These are phyloP conservation scores for Jamesozyma spencerorum DNA, from an alignment of 805 yeast genomes.

Conservation along the genomic window DNA sequence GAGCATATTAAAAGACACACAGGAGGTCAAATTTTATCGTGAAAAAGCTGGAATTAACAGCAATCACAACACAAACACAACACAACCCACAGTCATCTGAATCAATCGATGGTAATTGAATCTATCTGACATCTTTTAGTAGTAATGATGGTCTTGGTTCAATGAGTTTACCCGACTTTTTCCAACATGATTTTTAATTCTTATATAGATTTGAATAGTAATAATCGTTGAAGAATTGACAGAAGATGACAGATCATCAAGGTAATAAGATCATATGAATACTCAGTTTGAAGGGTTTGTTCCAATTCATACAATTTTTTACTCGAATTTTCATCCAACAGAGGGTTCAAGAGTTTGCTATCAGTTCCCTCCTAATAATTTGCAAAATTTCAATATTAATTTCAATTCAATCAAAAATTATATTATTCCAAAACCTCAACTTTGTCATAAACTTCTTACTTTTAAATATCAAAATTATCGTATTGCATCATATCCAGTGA, in stretches of 20 bases:
- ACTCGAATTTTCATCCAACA: conserved; percentile 88
- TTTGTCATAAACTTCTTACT: conserved; percentile 75
- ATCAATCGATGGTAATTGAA: too few relatives aligned
- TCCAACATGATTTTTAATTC: too few relatives aligned
- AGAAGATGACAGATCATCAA: neutral
- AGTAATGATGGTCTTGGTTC: too few relatives aligned
- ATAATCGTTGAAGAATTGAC: too few relatives aligned
- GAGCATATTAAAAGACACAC: too few relatives aligned
- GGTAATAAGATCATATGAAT: conserved; percentile 10
- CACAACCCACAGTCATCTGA: too few relatives aligned
- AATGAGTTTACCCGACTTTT: too few relatives aligned
- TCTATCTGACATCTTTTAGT: too few relatives aligned
- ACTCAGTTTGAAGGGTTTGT: conserved; percentile 53
- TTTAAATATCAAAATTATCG: conserved; percentile 61
- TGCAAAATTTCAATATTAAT: conserved; percentile 40
- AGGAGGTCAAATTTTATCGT: too few relatives aligned
- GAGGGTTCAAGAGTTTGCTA: conserved; percentile 88
- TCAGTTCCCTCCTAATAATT: conserved; percentile 72
- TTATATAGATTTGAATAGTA: too few relatives aligned
- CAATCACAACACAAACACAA: too few relatives aligned
- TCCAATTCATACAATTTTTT: conserved; percentile 82
- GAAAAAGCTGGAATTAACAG: too few relatives aligned
- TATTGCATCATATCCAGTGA: conserved; percentile 83
- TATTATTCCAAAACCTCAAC: conserved; percentile 85
- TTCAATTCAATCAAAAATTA: conserved; percentile 85